These are phyloP conservation scores for Calonectria hawksworthii DNA, from an alignment of 2,329 filamentous ascomycete species.

Conservation along the genomic window DNA sequence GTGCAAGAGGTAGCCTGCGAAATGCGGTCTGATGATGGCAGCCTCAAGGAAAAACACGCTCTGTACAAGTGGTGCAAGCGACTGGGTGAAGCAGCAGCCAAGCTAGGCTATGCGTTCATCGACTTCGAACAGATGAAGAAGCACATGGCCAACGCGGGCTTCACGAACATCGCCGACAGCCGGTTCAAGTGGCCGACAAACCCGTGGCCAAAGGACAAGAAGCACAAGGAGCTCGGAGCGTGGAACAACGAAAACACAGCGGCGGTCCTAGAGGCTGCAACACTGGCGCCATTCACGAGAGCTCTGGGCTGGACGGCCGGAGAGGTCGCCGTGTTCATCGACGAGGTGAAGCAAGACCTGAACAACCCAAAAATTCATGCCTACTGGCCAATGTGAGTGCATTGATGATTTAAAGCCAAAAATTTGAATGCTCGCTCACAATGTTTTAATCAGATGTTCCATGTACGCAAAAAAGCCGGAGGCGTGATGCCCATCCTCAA, in stretches of 20 bases:
- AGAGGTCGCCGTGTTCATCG: slow-evolving; percentile 20
- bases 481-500: neutral
- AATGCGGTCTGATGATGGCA: slow-evolving; percentile 13
- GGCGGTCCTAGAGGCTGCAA: slow-evolving; percentile 4
- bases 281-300: slow-evolving; percentile 26
- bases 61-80: slow-evolving; percentile 17
- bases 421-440: neutral
- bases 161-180: slow-evolving; percentile 25
- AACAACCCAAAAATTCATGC: slow-evolving; percentile 21
- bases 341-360: slow-evolving; percentile 15
- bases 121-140: slow-evolving; percentile 10
- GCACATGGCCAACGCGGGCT: slow-evolving; percentile 19
- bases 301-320: slow-evolving; percentile 23
- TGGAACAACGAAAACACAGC: slow-evolving; percentile 27
- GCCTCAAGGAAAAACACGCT: neutral
- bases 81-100: neutral
- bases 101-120: slow-evolving; percentile 18
- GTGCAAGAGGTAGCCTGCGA: slow-evolving; percentile 21
- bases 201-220: neutral
- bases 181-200: slow-evolving; percentile 27
- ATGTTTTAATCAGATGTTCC: neutral
- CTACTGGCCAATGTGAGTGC: slow-evolving; percentile 27
- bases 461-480: neutral
- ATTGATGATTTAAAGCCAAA: neutral
- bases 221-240: slow-evolving; percentile 22